phyloP scores from a whole-genome alignment of 2,329 filamentous ascomycete genomes.

The Teratosphaeriaceae sp. region DNA sequence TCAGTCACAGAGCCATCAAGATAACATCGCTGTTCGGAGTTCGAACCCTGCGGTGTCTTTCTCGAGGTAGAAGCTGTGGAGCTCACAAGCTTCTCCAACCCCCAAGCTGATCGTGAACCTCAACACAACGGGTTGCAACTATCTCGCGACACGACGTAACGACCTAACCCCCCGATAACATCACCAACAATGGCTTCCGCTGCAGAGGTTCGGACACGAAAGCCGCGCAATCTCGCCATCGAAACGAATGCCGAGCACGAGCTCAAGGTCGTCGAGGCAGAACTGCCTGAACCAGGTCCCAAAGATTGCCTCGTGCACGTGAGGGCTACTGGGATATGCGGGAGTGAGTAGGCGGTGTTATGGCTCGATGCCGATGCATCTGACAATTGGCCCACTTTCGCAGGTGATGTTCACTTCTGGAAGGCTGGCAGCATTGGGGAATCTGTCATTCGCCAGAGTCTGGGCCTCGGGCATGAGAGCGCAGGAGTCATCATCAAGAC shows the following conservation, averaged over 20 bases:
- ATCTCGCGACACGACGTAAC: too few relatives aligned
- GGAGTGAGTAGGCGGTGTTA: slow-evolving; percentile 15
- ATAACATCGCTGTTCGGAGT: too few relatives aligned
- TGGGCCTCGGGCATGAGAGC: slow-evolving; percentile 26
- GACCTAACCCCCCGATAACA: background rate
- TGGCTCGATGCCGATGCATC: too few relatives aligned
- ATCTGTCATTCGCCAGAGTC: slow-evolving; percentile 16
- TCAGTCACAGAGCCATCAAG: too few relatives aligned
- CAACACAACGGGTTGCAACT: too few relatives aligned
- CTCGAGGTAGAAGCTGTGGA: too few relatives aligned
- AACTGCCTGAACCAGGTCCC: slow-evolving; percentile 20
- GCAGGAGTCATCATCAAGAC: slow-evolving; percentile 21
- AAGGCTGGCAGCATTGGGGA: slow-evolving; percentile 24
- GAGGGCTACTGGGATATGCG: slow-evolving; percentile 29
- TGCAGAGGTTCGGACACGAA: slow-evolving; percentile 18
- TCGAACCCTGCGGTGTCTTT: too few relatives aligned
- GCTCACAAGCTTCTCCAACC: too few relatives aligned
- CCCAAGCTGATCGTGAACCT: too few relatives aligned
- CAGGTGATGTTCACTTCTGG: slow-evolving; percentile 25
- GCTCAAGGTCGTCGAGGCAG: slow-evolving; percentile 19
- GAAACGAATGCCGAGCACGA: slow-evolving; percentile 28
- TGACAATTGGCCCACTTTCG: background rate
- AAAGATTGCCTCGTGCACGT: slow-evolving; percentile 27
- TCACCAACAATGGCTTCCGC: slow-evolving; percentile 13
- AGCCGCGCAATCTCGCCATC: slow-evolving; percentile 26